Base-by-base conservation (phyloP, 1,139 yeast species). In the Schizosaccharomyces versatilis region DNA sequence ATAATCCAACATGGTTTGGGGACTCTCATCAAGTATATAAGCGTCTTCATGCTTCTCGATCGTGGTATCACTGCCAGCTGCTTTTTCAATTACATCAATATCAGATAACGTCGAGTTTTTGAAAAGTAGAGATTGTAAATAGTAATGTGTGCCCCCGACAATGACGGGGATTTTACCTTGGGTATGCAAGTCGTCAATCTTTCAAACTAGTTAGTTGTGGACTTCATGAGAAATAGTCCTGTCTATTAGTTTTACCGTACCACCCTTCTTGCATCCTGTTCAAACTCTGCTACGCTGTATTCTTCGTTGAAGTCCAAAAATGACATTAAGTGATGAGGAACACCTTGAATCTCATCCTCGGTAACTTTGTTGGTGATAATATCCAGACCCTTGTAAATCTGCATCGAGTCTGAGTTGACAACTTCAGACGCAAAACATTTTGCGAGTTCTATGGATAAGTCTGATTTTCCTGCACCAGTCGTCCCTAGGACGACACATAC, bases 381-480 rank as follows among this genome's bases (percentile, higher is more conserved):
- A 24, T 83, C 86, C 1, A 80, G 68, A 1, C 77, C 80, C 44
- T 71, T 68, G 66, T 90, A 90, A 68, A 90, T 84, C 68, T 93
- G 98, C 96, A 90, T 88, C 2, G 97, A 85, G 66, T 90, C 99
- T 0, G 95, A 95, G 68, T 90, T 90, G 62, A 90, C 83, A 61
- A 90, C 75, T 66, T 93, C 97, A 19, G 98, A 98, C 65, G 80
- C 76, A 56, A 83, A 73, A 24, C 75, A 74, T 60, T 75, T 73
- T 7, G 97, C 96, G 14, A 90, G 67, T 58, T 86, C 94, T 6
- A 86, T 80, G 56, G 83, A 76, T 59, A 81, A 75, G 75, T 76
- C 54, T 12, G 52, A 51, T 49, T 52, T 44, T 8, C 49, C 49
- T 19, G 49, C 49, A 10, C 49, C 49, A 7, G 49, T 44, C 15